phyloP scores from a whole-genome alignment of 441 rosid species.

The California macrophylla region DNA sequence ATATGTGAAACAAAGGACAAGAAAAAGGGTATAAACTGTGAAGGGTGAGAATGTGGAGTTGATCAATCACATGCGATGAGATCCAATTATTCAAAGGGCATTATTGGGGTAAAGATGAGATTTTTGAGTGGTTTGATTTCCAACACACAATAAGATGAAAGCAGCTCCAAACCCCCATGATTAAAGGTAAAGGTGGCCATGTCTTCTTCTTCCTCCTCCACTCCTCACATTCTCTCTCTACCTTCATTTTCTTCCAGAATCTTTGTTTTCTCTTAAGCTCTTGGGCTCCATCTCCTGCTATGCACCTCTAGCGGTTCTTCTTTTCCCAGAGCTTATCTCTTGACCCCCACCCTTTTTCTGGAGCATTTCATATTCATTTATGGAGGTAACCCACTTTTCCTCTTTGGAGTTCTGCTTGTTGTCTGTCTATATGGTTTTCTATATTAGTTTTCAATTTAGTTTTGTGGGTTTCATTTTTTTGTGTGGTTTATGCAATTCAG shows the following conservation, averaged over 20 bases:
- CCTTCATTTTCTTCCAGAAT: conserved; percentile 4
- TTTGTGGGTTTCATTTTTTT: background rate
- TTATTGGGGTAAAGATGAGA: background rate
- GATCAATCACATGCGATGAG: background rate
- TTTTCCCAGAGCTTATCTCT: background rate
- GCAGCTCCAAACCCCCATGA: conserved; percentile 10
- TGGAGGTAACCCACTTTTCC: conserved; percentile 31
- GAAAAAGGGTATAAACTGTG: background rate
- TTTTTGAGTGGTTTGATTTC: background rate
- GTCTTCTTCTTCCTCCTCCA: conserved; percentile 6
- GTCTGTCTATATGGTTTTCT: background rate
- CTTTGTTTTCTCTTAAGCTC: conserved; percentile 16
- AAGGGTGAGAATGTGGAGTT: background rate
- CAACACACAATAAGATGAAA: background rate
- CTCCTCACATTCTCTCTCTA: background rate
- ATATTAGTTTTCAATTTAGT: conserved; percentile 1
- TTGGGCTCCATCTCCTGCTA: conserved; percentile 22
- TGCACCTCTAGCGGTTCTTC: background rate
- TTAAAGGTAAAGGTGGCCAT: conserved; percentile 24
- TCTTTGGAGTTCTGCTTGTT: background rate
- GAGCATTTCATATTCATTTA: conserved; percentile 18
- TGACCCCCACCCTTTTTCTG: conserved; percentile 14
- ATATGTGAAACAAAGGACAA: background rate
- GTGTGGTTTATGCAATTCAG: background rate
- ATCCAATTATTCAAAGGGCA: background rate